Conservation (phyloP, 2,329 filamentous ascomycete species). For the Phialophora macrospora region DNA sequence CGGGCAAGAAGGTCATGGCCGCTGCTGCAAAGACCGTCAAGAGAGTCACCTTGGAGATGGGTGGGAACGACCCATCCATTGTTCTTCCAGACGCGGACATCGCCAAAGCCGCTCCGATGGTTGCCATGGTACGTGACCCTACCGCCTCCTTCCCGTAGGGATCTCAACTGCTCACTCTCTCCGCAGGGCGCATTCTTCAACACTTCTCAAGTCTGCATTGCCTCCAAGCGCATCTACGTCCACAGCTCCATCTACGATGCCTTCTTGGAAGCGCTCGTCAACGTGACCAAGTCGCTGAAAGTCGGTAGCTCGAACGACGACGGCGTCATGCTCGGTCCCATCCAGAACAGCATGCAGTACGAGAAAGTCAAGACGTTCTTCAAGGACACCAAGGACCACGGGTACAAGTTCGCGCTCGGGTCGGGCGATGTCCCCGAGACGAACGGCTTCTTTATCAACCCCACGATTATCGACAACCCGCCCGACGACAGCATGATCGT, state of each 20-base stretch:
- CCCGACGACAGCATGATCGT: conserved; percentile 40
- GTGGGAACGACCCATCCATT: conserved; percentile 65
- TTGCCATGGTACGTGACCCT: conserved; percentile 47
- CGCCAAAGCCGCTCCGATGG: conserved; percentile 54
- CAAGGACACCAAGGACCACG: conserved; percentile 59
- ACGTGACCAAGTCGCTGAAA: conserved; percentile 41
- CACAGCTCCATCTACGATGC: conserved; percentile 59
- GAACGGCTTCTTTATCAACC: conserved; percentile 57
- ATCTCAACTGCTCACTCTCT: background rate
- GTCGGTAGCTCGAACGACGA: conserved; percentile 45
- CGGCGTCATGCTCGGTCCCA: conserved; percentile 61
- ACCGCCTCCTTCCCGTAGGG: background rate
- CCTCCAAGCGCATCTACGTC: conserved; percentile 62
- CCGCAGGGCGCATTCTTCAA: conserved; percentile 58
- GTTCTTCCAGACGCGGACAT: conserved; percentile 63
- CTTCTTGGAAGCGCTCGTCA: conserved; percentile 55
- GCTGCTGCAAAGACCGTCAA: conserved; percentile 62
- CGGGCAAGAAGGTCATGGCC: conserved; percentile 64
- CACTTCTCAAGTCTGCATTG: conserved; percentile 62
- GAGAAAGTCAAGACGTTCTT: conserved; percentile 63
- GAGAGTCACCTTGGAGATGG: conserved; percentile 65
- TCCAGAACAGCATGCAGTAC: conserved; percentile 70
- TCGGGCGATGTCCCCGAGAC: conserved; percentile 48
- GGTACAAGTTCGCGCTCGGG: conserved; percentile 59
- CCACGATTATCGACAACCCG: conserved; percentile 52